These are phyloP conservation scores for Fusarium nygamai DNA, from an alignment of 2,329 filamentous ascomycete genomes.

Conservation along the genomic window DNA sequence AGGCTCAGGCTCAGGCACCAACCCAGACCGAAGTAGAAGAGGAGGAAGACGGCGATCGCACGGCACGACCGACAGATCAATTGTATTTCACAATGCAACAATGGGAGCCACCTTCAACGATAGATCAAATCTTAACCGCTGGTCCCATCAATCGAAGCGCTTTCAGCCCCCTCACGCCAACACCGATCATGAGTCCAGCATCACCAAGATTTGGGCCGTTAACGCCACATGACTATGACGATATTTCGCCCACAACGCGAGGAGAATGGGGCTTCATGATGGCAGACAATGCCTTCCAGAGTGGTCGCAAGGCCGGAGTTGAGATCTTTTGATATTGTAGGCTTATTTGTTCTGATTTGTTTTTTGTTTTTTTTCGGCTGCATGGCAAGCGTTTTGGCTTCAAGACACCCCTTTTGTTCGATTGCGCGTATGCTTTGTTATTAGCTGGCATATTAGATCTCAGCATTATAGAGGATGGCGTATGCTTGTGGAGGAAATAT, in stretches of 20 bases:
- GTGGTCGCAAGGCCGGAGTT: conserved; percentile 60
- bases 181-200: conserved; percentile 36
- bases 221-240: conserved; percentile 69
- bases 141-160: conserved; percentile 31
- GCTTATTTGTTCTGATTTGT: neutral
- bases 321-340: conserved; percentile 39
- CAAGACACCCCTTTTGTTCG: conserved; percentile 15
- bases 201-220: conserved; percentile 54
- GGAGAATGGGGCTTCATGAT: conserved; percentile 72
- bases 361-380: neutral
- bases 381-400: conserved; percentile 20
- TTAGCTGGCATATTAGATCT: conserved; percentile 12
- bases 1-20: neutral
- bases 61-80: conserved; percentile 50
- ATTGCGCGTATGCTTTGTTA: conserved; percentile 5
- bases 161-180: conserved; percentile 38
- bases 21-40: conserved; percentile 34
- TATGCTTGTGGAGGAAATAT: neutral
- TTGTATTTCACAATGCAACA: conserved; percentile 40
- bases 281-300: conserved; percentile 56
- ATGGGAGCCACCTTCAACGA: conserved; percentile 50
- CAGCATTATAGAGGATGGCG: conserved; percentile 17
- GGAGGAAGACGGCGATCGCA: conserved; percentile 51
- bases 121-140: conserved; percentile 56
- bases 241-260: conserved; percentile 70